Percentiles rank a stretch among this genome's conserved stretches.
Evolutionary conservation across 257 asterid species (phyloP).

Genomic region (Petunia axillaris): DNA sequence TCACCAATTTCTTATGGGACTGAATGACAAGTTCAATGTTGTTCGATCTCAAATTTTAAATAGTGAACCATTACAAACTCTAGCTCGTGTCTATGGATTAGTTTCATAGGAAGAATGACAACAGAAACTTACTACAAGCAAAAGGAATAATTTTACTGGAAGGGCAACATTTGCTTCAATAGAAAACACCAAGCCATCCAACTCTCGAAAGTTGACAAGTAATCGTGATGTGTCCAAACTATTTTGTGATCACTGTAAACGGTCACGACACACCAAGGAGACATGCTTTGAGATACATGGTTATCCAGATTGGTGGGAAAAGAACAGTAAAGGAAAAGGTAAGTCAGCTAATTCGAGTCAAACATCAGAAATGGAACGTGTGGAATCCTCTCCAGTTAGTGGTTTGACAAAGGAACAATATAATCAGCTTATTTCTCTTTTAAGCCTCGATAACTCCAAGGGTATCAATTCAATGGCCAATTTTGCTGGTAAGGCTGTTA

Average conservation of each 20-base stretch:
- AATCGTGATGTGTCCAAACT: not conserved
- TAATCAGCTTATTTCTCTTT: not conserved
- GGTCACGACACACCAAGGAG: not conserved
- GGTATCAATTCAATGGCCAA: not conserved
- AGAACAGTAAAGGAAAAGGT: not conserved
- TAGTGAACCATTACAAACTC: not conserved
- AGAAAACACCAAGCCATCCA: no score
- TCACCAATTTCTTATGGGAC: slow-evolving; percentile 2
- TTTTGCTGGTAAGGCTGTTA: not conserved
- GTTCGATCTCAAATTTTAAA: slow-evolving; percentile 22
- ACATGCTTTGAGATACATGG: not conserved
- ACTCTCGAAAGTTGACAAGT: not conserved
- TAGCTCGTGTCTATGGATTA: not conserved
- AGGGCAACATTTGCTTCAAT: no score
- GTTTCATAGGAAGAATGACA: not conserved
- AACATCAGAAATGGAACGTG: not conserved
- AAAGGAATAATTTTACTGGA: no score
- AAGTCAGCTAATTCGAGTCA: not conserved
- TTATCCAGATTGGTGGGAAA: slow-evolving; percentile 18
- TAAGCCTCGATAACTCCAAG: not conserved
- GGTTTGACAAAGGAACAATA: slow-evolving; percentile 20
- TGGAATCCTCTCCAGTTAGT: not conserved
- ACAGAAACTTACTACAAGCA: no score
- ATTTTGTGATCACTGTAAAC: slow-evolving; percentile 25
- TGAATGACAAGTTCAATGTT: slow-evolving; percentile 2